These are phyloP conservation scores for Pseudisothecium myosuroides DNA, from an alignment of 225 moss, liverwort and hornwort genomes.

Conservation along the genomic window DNA sequence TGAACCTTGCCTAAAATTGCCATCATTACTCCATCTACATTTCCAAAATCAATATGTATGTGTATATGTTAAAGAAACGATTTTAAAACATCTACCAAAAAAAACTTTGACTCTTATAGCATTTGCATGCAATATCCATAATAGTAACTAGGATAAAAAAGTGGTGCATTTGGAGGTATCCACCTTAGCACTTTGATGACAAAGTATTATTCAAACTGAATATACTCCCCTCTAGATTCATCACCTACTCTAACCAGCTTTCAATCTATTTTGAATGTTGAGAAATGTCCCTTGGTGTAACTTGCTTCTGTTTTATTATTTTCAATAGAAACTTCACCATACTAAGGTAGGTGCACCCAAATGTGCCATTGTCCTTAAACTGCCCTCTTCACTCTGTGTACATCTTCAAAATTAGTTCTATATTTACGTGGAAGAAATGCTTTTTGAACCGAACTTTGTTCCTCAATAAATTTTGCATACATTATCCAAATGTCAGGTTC, in stretches of 20 bases:
- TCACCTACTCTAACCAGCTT: not conserved
- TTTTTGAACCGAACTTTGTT: too few relatives aligned
- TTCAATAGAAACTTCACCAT: not conserved
- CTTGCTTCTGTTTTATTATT: not conserved
- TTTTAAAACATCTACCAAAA: not conserved
- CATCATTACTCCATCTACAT: not conserved
- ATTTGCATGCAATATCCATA: not conserved
- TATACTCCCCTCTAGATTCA: not conserved
- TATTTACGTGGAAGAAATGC: too few relatives aligned
- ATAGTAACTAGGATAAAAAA: not conserved
- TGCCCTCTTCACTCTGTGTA: too few relatives aligned
- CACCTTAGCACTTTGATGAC: not conserved
- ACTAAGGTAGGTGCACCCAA: too few relatives aligned
- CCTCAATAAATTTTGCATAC: too few relatives aligned
- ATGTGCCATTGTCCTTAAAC: too few relatives aligned
- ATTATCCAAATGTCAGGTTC: too few relatives aligned
- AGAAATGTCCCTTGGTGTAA: accelerated
- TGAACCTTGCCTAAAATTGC: accelerated
- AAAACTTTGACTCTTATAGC: not conserved
- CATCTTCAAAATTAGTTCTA: too few relatives aligned
- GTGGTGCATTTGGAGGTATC: not conserved
- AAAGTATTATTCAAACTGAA: not conserved
- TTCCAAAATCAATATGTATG: not conserved
- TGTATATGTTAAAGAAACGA: accelerated
- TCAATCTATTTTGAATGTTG: not conserved